Evolutionary conservation across 2,329 filamentous ascomycete genomes (phyloP).

Genomic region (Colletotrichum acutatum): DNA sequence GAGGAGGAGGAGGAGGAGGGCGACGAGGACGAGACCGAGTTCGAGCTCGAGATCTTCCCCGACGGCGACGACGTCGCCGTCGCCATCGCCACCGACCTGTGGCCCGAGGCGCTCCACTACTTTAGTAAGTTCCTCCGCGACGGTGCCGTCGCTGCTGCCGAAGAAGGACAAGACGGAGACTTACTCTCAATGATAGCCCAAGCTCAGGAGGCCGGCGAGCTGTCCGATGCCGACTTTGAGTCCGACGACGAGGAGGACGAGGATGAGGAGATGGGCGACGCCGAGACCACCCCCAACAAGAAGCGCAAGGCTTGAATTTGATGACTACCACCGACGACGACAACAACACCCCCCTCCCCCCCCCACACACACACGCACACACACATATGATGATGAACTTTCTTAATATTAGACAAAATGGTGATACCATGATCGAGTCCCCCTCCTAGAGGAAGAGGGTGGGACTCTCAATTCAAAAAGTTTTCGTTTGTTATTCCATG

Average conservation of each 20-base stretch:
- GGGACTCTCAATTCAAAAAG: constrained; percentile 11
- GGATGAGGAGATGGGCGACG: constrained; percentile 58
- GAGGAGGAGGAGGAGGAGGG: constrained; percentile 68
- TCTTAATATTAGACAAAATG: constrained; percentile 12
- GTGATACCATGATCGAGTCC: constrained; percentile 30
- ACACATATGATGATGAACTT: not conserved
- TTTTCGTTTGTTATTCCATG: constrained; percentile 18
- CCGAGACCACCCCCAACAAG: constrained; percentile 54
- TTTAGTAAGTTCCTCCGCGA: constrained; percentile 74
- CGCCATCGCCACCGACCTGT: constrained; percentile 86
- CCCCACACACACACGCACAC: not conserved
- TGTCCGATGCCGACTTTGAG: constrained; percentile 79
- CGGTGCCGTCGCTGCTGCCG: not conserved
- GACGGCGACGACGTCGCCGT: constrained; percentile 85
- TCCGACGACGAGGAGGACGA: constrained; percentile 67
- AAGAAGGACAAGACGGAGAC: constrained; percentile 16
- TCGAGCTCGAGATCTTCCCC: constrained; percentile 87
- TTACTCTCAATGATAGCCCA: constrained; percentile 59
- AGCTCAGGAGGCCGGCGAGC: constrained; percentile 75
- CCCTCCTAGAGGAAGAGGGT: not conserved
- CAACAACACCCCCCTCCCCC: not conserved
- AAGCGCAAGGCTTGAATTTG: constrained; percentile 40
- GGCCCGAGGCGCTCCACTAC: constrained; percentile 88
- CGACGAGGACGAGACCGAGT: constrained; percentile 69
- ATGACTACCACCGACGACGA: not conserved